These are phyloP conservation scores for Rhodotorula paludigena DNA, from an alignment of 768 basidiomycete species.

Conservation along the genomic window DNA sequence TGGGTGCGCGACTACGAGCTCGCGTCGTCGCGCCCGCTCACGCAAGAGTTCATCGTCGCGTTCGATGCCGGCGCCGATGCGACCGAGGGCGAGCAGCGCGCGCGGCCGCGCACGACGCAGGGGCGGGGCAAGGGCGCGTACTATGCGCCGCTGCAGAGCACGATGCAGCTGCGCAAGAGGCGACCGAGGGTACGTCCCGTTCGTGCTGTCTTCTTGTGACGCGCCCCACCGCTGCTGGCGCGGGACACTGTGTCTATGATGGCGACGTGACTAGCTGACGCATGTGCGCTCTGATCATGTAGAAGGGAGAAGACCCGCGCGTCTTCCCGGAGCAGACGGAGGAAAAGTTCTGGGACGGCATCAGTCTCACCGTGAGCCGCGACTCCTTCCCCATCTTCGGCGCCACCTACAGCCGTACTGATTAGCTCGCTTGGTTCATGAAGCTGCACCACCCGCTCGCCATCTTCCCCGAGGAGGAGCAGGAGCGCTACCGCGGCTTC, in stretches of 20 bases:
- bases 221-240: not conserved
- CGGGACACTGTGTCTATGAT: no score
- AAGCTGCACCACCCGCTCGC: conserved; percentile 10
- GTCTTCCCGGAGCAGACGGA: not conserved
- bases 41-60: conserved; percentile 31
- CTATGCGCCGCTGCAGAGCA: conserved; percentile 15
- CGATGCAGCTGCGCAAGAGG: conserved; percentile 26
- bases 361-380: conserved; percentile 16
- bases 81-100: conserved; percentile 12
- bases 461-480: not conserved
- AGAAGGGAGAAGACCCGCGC: conserved; percentile 25
- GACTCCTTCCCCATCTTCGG: no score
- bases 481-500: not conserved
- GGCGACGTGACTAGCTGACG: not conserved
- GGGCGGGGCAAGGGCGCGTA: conserved; percentile 33
- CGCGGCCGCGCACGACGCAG: conserved; percentile 7
- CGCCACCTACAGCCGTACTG: not conserved
- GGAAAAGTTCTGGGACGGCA: conserved; percentile 36
- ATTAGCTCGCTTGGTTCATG: not conserved
- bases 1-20: conserved; percentile 39
- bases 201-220: not conserved
- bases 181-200: conserved; percentile 30
- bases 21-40: conserved; percentile 1
- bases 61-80: conserved; percentile 31
- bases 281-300: not conserved